phyloP scores from a whole-genome alignment of 1,284 basidiomycete genomes.

The Microbotryum intermedium region DNA sequence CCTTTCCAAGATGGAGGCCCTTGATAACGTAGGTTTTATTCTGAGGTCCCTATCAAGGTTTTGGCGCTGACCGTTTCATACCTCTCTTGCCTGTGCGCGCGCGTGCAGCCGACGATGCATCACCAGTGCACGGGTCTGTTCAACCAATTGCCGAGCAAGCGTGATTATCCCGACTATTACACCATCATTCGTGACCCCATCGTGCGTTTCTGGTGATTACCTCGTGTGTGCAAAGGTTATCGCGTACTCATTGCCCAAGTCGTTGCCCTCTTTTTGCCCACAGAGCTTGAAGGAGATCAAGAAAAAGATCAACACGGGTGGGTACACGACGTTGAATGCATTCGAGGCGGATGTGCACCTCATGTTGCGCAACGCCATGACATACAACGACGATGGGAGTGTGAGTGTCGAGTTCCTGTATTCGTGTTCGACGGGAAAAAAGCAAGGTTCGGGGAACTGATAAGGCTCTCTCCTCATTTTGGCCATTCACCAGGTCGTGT shows the following conservation, averaged over 20 bases:
- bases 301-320: constrained; percentile 62
- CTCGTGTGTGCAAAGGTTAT: not conserved
- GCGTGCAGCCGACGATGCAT: constrained; percentile 18
- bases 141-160: constrained; percentile 39
- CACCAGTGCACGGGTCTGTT: constrained; percentile 33
- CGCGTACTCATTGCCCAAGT: not conserved
- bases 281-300: constrained; percentile 71
- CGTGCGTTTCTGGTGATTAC: constrained; percentile 5
- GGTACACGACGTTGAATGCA: constrained; percentile 59
- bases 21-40: constrained; percentile 52
- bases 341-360: constrained; percentile 74
- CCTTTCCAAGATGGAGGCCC: constrained; percentile 65
- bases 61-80: not conserved
- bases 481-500: constrained; percentile 56
- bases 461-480: constrained; percentile 53
- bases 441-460: not conserved
- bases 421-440: not conserved
- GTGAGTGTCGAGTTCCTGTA: constrained; percentile 1
- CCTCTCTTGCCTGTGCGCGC: not conserved
- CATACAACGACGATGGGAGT: constrained; percentile 47
- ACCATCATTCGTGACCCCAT: constrained; percentile 65
- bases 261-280: too few species aligned
- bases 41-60: not conserved
- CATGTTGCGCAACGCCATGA: constrained; percentile 88
- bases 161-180: constrained; percentile 90